Base-by-base conservation (phyloP, 2,329 filamentous ascomycete species). In the Mycocentrospora acerina region DNA sequence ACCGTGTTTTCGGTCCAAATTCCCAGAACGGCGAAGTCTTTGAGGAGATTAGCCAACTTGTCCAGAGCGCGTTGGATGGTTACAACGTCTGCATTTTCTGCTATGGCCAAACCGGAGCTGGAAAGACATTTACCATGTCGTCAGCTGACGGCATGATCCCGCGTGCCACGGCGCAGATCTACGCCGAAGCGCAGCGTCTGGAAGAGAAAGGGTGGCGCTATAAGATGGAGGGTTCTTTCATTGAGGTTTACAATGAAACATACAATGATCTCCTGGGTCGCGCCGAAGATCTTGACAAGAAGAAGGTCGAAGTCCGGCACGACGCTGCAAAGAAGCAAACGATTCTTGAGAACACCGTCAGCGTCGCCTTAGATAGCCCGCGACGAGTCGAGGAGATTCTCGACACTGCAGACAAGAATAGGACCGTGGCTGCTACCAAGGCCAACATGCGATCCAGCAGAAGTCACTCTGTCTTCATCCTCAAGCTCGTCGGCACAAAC, bases 71-170 rank as follows among this genome's bases (percentile, higher is more conserved):
- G 0, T 77, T 98, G 26, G 93, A 98, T 60, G 93, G 93, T 1
- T 98, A 95, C 73, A 98, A 97, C 55, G 93, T 98, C 35, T 97
- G 91, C 69, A 97, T 98, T 48, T 95, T 98, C 71, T 96, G 90
- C 63, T 98, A 98, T 62, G 93, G 93, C 29, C 93, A 98, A 68
- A 98, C 93, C 0, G 93, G 93, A 3, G 93, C 90, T 13, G 93
- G 93, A 44, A 98, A 98, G 75, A 98, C 93, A 0, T 88, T 85
- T 62, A 97, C 93, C 4, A 98, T 98, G 93, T 94, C 88, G 8
- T 93, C 88, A 3, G 86, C 85, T 1, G 88, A 96, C 55, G 93
- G 93, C 52, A 96, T 98, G 85, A 98, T 98, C 42, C 91, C 93
- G 2, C 81, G 86, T 7, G 90, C 93, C 3, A 93, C 94, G 7